Conservation (phyloP, 768 basidiomycete species). For the Suillus spraguei region DNA sequence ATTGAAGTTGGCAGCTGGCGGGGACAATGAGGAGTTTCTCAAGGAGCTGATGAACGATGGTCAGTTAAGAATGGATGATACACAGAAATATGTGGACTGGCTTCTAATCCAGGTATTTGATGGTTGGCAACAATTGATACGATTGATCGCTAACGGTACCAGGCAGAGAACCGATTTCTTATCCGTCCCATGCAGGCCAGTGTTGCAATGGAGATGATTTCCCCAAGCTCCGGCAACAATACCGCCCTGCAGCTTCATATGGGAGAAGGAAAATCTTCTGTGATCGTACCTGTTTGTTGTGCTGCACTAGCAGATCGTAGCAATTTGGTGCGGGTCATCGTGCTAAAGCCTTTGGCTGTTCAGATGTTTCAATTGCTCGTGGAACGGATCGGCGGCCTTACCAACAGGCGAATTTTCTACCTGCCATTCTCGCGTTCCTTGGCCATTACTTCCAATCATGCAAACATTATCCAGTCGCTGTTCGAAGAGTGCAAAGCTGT, state of each 20-base stretch:
- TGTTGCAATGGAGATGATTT: slow-evolving; percentile 36
- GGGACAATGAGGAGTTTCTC: slow-evolving; percentile 15
- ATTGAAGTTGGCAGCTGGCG: slow-evolving; percentile 19
- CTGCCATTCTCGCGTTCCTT: slow-evolving; percentile 34
- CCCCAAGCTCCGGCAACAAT: slow-evolving; percentile 32
- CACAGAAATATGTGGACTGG: slow-evolving; percentile 21
- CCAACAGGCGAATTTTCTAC: slow-evolving; percentile 34
- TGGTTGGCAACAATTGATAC: not conserved
- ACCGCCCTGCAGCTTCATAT: slow-evolving; percentile 52
- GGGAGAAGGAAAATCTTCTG: slow-evolving; percentile 55
- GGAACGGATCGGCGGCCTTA: slow-evolving; percentile 30
- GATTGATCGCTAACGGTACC: slow-evolving; percentile 11
- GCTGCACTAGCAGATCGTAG: slow-evolving; percentile 29
- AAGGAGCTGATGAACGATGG: slow-evolving; percentile 23
- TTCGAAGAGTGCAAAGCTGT: slow-evolving; percentile 34
- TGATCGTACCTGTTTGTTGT: slow-evolving; percentile 37
- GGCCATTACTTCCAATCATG: slow-evolving; percentile 18
- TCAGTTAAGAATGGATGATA: slow-evolving; percentile 19
- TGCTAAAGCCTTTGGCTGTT: slow-evolving; percentile 32
- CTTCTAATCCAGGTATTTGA: slow-evolving; percentile 24
- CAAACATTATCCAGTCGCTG: slow-evolving; percentile 14
- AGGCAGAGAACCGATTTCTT: slow-evolving; percentile 30
- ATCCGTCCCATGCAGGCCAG: slow-evolving; percentile 29
- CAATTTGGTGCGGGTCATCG: slow-evolving; percentile 34
- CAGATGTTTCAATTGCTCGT: slow-evolving; percentile 38